Conservation (phyloP, 768 basidiomycete genomes). For the Leccinum incarnatum region DNA sequence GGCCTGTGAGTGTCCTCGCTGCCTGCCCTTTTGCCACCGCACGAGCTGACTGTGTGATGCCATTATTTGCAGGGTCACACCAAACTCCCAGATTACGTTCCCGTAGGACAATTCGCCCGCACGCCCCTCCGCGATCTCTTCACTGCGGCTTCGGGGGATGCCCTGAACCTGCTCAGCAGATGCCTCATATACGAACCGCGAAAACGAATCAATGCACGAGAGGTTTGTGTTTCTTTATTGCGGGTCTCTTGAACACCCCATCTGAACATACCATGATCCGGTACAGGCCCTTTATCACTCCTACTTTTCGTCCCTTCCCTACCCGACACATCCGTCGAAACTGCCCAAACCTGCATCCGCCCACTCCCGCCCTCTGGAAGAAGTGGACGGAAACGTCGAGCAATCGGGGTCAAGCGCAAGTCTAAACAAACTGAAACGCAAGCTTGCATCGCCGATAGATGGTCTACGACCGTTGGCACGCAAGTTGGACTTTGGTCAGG, state of each 20-base stretch:
- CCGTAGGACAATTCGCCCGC: conserved; percentile 83
- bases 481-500: conserved; percentile 67
- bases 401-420: conserved; percentile 47
- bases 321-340: conserved; percentile 84
- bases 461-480: conserved; percentile 62
- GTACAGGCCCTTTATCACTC: conserved; percentile 77
- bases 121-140: conserved; percentile 82
- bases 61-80: conserved; percentile 69
- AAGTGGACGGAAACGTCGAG: conserved; percentile 74
- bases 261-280: neutral
- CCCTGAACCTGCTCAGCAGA: conserved; percentile 75
- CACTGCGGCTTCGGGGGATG: conserved; percentile 84
- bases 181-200: conserved; percentile 86
- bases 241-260: neutral
- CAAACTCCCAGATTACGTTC: conserved; percentile 85
- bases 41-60: neutral
- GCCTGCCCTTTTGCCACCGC: neutral
- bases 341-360: conserved; percentile 69
- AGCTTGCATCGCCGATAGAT: conserved; percentile 54
- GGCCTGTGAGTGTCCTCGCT: conserved; percentile 68
- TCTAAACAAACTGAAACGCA: conserved; percentile 65
- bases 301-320: conserved; percentile 84
- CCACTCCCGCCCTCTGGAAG: conserved; percentile 63
- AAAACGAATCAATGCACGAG: conserved; percentile 72
- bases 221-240: conserved; percentile 46